These are phyloP conservation scores for Bryum argenteum DNA, from an alignment of 225 moss, liverwort and hornwort species.

Conservation along the genomic window DNA sequence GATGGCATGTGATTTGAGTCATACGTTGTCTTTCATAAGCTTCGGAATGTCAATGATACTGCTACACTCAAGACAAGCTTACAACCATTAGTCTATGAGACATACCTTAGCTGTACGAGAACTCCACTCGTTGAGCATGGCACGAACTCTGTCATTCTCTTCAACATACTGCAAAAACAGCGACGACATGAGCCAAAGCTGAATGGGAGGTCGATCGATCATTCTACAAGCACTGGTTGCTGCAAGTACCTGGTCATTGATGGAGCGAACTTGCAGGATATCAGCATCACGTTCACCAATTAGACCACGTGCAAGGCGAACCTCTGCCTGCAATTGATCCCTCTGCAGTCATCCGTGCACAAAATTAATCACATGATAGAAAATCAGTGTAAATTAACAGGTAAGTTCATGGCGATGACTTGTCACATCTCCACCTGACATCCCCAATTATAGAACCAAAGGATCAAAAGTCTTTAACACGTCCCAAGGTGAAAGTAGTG, in stretches of 20 bases:
- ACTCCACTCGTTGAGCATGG: slow-evolving; percentile 99
- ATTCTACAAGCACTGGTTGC: slow-evolving; percentile 15
- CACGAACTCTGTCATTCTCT: slow-evolving; percentile 84
- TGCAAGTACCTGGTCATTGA: slow-evolving; percentile 77
- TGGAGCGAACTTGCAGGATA: slow-evolving; percentile 70
- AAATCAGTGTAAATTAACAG: background rate
- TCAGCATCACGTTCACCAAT: slow-evolving; percentile 83
- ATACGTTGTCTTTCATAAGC: background rate
- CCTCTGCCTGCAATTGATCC: slow-evolving; percentile 85
- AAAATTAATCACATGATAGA: slow-evolving; percentile 11
- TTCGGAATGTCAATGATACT: background rate
- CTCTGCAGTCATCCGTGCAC: slow-evolving; percentile 57
- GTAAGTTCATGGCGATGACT: slow-evolving; percentile 16
- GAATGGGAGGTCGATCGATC: background rate
- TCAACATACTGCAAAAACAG: slow-evolving; percentile 67
- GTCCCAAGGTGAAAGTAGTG: slow-evolving; percentile 5
- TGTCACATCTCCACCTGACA: background rate
- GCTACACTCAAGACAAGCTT: slow-evolving; percentile 3
- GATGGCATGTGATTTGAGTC: background rate
- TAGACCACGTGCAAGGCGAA: slow-evolving; percentile 77
- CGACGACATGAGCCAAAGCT: slow-evolving; percentile 8
- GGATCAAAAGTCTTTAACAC: background rate
- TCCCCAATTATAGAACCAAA: slow-evolving; percentile 11
- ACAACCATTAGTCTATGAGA: slow-evolving; percentile 15
- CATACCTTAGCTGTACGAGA: slow-evolving; percentile 86